Conservation (phyloP, 2,329 filamentous ascomycete species). For the Moelleriella libera region DNA sequence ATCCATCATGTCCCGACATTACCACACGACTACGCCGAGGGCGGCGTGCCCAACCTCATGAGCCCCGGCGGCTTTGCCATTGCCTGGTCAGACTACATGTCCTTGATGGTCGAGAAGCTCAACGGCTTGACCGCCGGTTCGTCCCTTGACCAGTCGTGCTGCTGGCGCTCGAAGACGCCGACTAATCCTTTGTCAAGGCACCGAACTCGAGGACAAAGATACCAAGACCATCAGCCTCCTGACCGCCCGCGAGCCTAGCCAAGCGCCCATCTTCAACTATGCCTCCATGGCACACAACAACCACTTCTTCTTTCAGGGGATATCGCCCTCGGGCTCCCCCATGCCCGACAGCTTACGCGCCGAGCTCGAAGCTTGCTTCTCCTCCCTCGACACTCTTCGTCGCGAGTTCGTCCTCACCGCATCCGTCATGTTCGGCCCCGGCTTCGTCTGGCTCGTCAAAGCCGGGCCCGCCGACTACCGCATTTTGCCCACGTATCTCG, state of each 20-base stretch:
- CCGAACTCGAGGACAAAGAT: conserved; percentile 44
- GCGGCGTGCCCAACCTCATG: conserved; percentile 53
- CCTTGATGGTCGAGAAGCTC: conserved; percentile 57
- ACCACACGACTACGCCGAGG: conserved; percentile 29
- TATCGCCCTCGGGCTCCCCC: conserved; percentile 25
- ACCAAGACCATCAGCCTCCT: conserved; percentile 57
- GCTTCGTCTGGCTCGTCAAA: conserved; percentile 90
- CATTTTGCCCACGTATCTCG: conserved; percentile 79
- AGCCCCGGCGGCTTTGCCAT: conserved; percentile 55
- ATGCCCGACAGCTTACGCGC: conserved; percentile 43
- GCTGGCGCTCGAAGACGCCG: not conserved
- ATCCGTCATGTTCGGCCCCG: conserved; percentile 85
- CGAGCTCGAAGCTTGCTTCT: conserved; percentile 58
- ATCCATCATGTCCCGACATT: conserved; percentile 34
- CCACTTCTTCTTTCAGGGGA: conserved; percentile 60
- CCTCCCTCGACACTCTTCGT: conserved; percentile 69
- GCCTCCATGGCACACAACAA: conserved; percentile 95
- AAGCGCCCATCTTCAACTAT: conserved; percentile 81
- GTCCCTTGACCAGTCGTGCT: conserved; percentile 8
- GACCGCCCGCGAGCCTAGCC: conserved; percentile 63
- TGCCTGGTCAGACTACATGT: conserved; percentile 76
- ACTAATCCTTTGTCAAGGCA: conserved; percentile 30
- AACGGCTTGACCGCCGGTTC: conserved; percentile 61
- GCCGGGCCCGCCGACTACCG: conserved; percentile 34
- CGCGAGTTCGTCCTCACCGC: conserved; percentile 70